A percentile compares a stretch with the other conserved stretches of the same genome.
phyloP scores from a whole-genome alignment of 805 yeast species.

The Kodamaea hsintzibuensis region DNA sequence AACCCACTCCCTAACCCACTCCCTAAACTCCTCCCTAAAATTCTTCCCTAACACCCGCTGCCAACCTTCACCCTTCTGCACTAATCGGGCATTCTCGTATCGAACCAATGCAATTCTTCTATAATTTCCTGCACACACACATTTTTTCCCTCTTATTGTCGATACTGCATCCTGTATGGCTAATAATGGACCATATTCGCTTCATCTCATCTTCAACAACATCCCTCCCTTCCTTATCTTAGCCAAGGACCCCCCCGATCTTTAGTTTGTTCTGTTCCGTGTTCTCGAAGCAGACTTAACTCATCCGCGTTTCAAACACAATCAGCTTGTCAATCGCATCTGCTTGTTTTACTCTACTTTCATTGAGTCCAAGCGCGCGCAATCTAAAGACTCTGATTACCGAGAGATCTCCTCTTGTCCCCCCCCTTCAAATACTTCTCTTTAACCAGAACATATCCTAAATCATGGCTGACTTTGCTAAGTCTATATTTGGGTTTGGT shows the following conservation, averaged over 20 bases:
- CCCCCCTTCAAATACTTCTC: neutral
- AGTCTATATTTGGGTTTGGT: slow-evolving; percentile 44
- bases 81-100: neutral
- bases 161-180: neutral
- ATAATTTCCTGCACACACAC: neutral
- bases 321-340: neutral
- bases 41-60: neutral
- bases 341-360: neutral
- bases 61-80: neutral
- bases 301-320: neutral
- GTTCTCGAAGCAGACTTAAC: neutral
- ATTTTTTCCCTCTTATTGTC: neutral
- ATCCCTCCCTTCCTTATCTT: slow-evolving; percentile 5
- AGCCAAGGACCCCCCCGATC: neutral
- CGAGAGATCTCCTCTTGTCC: neutral
- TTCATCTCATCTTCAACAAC: slow-evolving; percentile 10
- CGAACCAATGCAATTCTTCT: neutral
- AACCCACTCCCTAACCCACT: neutral
- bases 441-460: neutral
- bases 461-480: slow-evolving; percentile 47
- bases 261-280: neutral
- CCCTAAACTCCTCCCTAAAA: neutral
- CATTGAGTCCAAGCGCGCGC: neutral
- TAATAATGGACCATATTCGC: neutral
- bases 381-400: neutral